Percentiles rank a stretch among this genome's conserved stretches.
Conservation (phyloP, 768 basidiomycete species). For the Boletus rubescentipes region DNA sequence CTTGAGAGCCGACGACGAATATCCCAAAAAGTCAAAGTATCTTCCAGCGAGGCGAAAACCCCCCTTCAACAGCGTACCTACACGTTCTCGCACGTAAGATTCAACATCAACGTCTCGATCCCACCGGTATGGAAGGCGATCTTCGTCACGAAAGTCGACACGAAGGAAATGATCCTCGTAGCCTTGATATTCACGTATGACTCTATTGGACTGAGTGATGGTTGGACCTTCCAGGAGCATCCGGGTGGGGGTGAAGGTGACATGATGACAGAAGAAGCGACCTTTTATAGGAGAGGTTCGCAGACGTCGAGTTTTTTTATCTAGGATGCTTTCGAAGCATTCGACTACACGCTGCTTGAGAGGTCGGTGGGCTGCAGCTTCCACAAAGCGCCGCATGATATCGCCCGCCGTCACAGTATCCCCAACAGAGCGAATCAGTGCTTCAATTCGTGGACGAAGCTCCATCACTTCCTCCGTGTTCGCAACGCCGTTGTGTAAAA, state of each 20-base stretch:
- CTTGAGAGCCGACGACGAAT: constrained; percentile 74
- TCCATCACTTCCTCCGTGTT: constrained; percentile 55
- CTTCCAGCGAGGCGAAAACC: constrained; percentile 75
- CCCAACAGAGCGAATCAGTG: constrained; percentile 35
- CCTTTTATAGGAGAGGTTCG: constrained; percentile 31
- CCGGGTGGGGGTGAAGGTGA: constrained; percentile 75
- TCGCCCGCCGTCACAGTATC: constrained; percentile 44
- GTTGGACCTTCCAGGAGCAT: constrained; percentile 77
- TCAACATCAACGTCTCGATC: constrained; percentile 60
- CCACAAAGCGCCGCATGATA: constrained; percentile 55
- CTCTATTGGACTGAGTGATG: constrained; percentile 72
- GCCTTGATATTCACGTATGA: constrained; percentile 65
- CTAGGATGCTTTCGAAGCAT: constrained; percentile 46
- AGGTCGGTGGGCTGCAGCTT: constrained; percentile 45
- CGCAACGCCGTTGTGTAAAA: constrained; percentile 61
- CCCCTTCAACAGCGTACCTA: constrained; percentile 54
- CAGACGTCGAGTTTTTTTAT: constrained; percentile 15
- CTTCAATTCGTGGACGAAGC: constrained; percentile 45
- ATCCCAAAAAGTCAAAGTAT: constrained; percentile 76
- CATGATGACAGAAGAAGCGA: constrained; percentile 67
- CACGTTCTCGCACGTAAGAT: constrained; percentile 55
- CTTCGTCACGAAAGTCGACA: constrained; percentile 85
- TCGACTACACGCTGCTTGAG: constrained; percentile 40
- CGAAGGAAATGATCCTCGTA: constrained; percentile 72
- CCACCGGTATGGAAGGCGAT: constrained; percentile 72